Base-by-base conservation (phyloP, 306 rosid genomes). In the Gleditsia sinensis region DNA sequence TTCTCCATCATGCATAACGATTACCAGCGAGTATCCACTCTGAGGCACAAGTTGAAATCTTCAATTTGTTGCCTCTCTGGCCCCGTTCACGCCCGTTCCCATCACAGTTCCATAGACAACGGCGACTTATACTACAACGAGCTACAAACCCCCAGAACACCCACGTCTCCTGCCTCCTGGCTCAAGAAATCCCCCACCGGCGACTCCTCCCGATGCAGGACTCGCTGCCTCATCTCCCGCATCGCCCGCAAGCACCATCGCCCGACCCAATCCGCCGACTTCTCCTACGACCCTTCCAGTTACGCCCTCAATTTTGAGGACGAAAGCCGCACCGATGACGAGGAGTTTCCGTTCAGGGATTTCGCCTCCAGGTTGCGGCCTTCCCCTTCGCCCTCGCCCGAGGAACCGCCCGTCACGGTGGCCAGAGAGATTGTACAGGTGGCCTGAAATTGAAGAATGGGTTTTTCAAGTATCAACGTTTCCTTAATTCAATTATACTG, bases 241-340 rank as follows among this genome's bases (percentile, higher is more conserved):
- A 46, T 62, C 3, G 21, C 80, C 10, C 77, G 78, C 0, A 67
- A 7, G 3, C 20, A 61, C 23, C 60, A 3, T 9, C 85, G 83
- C 0, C 55, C 10, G 0, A 17, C 85, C 7, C 83, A 77, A 9
- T 80, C 85, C 0, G 76, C 81, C 0, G 88, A 84, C n/a, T 84
- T 84, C 14, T 74, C 83, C 40, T 84, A 84, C 2, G 85, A 84
- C 13, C 76, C 88, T 1, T 74, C 64, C 0, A 84, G 88, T 34
- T 84, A 84, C 51, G 88, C 88, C 0, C 85, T 84, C 20, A 84
- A 84, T n/a, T 84, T 84, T 0, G 88, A 84, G 46, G 69, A 49
- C 20, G 81, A 84, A 7, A 49, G 6, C 5, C 59, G 33, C 7
- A 16, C 17, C 10, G 74, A 49, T 17, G 33, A 45, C 0, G 67